Conservation (phyloP, 306 rosid genomes). For the Begonia fuchsioides region DNA sequence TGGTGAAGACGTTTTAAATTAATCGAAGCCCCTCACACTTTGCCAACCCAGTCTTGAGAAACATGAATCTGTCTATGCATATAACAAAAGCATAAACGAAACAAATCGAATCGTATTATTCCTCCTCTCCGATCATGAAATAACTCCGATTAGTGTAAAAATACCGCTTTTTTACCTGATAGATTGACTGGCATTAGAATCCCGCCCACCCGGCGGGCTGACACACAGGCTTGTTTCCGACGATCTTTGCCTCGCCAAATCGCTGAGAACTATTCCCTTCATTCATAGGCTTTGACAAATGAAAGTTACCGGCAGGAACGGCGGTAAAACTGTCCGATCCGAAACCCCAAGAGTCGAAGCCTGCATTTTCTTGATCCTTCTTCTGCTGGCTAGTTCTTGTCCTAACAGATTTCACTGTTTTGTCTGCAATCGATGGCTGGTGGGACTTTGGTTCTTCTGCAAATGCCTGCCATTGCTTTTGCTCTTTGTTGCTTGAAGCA, state of each 20-base stretch:
- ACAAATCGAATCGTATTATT: no score
- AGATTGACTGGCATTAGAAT: constrained; percentile 27
- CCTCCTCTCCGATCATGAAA: no score
- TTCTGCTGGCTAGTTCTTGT: constrained; percentile 41
- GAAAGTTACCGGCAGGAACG: constrained; percentile 31
- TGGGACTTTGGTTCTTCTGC: constrained; percentile 34
- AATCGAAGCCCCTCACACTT: no score
- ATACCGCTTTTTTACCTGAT: constrained; percentile 3
- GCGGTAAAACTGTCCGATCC: constrained; percentile 62
- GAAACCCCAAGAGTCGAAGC: constrained; percentile 72
- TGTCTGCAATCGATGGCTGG: constrained; percentile 29
- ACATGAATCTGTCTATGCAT: no score
- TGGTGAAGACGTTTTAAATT: no score
- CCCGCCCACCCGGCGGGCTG: constrained; percentile 99
- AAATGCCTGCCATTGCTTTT: constrained; percentile 74
- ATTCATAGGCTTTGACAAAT: constrained; percentile 23
- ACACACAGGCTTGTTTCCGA: constrained; percentile 39
- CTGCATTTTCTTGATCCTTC: constrained; percentile 28
- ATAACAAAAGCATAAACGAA: no score
- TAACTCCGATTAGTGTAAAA: no score
- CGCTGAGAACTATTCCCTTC: constrained; percentile 39
- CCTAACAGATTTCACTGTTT: constrained; percentile 50
- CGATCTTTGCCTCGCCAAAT: constrained; percentile 27
- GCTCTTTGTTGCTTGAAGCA: constrained; percentile 40
- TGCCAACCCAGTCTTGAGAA: no score